A percentile compares a stretch with the other conserved stretches of the same genome.
Conservation (phyloP, 768 basidiomycete genomes). For the Hortiboletus campestris region DNA sequence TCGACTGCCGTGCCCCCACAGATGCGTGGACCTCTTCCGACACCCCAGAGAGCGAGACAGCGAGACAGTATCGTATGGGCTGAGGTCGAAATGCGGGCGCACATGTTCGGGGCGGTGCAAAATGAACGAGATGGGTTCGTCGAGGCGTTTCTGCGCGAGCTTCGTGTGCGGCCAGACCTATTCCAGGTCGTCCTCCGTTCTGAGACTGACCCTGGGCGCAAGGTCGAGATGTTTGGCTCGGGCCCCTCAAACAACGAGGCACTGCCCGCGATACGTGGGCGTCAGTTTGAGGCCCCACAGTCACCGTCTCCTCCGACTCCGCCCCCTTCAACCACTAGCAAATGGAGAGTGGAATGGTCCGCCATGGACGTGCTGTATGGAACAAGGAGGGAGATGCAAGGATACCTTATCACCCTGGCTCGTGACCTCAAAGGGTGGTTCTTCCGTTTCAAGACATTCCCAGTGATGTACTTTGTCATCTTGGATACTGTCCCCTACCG, state of each 20-base stretch:
- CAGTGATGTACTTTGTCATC: slow-evolving; percentile 34
- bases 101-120: slow-evolving; percentile 34
- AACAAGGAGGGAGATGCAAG: background rate
- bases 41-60: slow-evolving; percentile 4
- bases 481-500: slow-evolving; percentile 10
- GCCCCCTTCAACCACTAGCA: background rate
- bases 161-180: slow-evolving; percentile 31
- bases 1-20: background rate
- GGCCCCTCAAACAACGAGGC: slow-evolving; percentile 7
- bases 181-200: slow-evolving; percentile 32
- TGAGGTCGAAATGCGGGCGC: slow-evolving; percentile 20
- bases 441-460: slow-evolving; percentile 32
- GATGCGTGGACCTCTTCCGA: slow-evolving; percentile 1
- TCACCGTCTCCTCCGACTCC: background rate
- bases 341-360: slow-evolving; percentile 15
- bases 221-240: slow-evolving; percentile 26
- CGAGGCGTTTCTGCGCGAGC: slow-evolving; percentile 26
- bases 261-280: slow-evolving; percentile 10
- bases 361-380: slow-evolving; percentile 26
- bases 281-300: slow-evolving; percentile 24
- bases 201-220: slow-evolving; percentile 25
- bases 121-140: slow-evolving; percentile 28
- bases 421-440: slow-evolving; percentile 13
- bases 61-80: slow-evolving; percentile 23
- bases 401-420: slow-evolving; percentile 4